These are phyloP conservation scores for Ensete glaucum DNA, from an alignment of 176 grass and related monocot species.

Conservation along the genomic window DNA sequence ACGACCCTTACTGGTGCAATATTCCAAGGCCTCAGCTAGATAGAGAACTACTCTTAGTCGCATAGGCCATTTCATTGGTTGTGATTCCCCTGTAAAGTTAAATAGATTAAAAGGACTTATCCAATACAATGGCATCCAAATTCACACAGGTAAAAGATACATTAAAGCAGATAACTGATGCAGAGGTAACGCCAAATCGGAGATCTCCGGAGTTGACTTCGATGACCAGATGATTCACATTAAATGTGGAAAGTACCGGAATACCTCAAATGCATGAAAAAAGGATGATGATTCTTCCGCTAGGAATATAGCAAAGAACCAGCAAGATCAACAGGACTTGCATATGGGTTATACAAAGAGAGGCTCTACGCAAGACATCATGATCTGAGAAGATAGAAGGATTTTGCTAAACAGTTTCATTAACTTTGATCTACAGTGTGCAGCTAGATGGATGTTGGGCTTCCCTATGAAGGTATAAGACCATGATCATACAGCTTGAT, in stretches of 20 bases:
- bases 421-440: neutral
- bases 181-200: neutral
- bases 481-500: neutral
- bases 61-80: constrained; percentile 99
- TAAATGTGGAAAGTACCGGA: no score
- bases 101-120: constrained; percentile 16
- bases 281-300: no score
- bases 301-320: neutral
- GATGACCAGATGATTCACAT: no score
- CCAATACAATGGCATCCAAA: neutral
- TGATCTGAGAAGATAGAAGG: neutral
- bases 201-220: neutral
- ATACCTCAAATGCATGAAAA: no score
- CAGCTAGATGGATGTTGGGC: neutral
- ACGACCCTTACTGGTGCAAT: constrained; percentile 74
- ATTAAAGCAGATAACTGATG: neutral
- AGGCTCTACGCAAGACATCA: neutral
- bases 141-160: neutral
- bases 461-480: neutral
- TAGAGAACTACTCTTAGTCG: constrained; percentile 89
- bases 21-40: constrained; percentile 88
- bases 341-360: neutral
- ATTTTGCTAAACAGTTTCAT: neutral
- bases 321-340: neutral
- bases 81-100: constrained; percentile 70